phyloP scores from a whole-genome alignment of 225 moss, liverwort and hornwort genomes.

The Neckera pumila region DNA sequence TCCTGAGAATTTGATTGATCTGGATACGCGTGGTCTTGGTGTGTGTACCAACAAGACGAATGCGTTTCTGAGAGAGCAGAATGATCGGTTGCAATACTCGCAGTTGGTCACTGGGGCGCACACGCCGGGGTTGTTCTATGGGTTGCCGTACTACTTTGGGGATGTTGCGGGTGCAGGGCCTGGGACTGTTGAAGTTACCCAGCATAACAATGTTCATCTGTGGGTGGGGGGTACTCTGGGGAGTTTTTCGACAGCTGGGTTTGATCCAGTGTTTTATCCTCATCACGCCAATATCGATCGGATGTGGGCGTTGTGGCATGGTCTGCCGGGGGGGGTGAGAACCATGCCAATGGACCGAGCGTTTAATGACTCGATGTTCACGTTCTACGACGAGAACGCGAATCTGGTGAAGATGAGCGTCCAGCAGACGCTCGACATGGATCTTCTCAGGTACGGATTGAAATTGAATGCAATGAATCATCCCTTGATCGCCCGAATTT shows the following conservation, averaged over 20 bases:
- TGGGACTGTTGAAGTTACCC: background rate
- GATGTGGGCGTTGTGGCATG: background rate
- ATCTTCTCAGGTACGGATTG: background rate
- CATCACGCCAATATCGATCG: slow-evolving; percentile 4
- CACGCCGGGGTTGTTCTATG: background rate
- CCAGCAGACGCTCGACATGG: background rate
- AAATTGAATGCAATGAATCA: background rate
- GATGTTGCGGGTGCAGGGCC: background rate
- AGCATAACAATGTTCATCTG: background rate
- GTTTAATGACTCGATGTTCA: background rate
- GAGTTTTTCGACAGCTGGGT: background rate
- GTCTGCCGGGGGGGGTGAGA: background rate
- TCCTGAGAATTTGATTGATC: background rate
- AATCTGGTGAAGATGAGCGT: background rate
- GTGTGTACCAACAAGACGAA: background rate
- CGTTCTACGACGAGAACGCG: background rate
- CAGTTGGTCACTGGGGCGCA: background rate
- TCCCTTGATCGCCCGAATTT: background rate
- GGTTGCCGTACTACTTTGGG: background rate
- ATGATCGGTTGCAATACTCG: background rate
- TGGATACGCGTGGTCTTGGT: background rate
- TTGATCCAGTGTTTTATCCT: background rate
- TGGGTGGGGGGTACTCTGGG: slow-evolving; percentile 8
- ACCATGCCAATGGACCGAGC: background rate
- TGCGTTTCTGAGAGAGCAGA: background rate